Base-by-base conservation (phyloP, 176 grass and related monocot genomes). In the Elaeis guineensis region DNA sequence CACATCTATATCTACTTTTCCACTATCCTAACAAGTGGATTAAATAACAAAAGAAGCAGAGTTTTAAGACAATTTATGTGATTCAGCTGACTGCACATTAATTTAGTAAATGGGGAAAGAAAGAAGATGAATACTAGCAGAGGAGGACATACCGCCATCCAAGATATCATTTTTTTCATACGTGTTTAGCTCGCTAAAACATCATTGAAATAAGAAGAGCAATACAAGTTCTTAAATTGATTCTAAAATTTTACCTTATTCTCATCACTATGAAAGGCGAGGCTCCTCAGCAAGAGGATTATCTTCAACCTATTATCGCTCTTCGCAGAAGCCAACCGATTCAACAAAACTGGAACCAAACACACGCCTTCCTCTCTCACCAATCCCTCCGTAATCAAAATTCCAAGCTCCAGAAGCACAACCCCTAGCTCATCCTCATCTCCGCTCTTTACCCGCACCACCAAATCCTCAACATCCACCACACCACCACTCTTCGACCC, bases 181-280 rank as follows among this genome's bases (percentile, higher is more conserved):
- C 3, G n/a, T 18, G 59, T 16, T 30, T 21, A 39, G 16, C 17
- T 48, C 3, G 9, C 6, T 30, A 19, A 39, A 17, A 62, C 59
- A 44, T 2, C 1, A 44, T 12, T 44, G 35, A 44, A 44, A 14
- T 2, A 12, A 44, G 35, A 44, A 44, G 9, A 44, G 9, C 2
- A 12, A 12, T 12, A 44, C 1, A 44, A 44, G 9, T 12, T 44
- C 35, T 44, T 3, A 12, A 44, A 44, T 44, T 44, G 35, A 44
- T 12, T 44, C 11, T 3, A 44, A 44, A 62, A 23, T 19, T 50
- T 72, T 52, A 90, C 91, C 91, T 95, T 95, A 76, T 71, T 75
- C 22, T 87, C 75, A 3, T 5, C 49, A 22, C 52, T 68, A 67
- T 67, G 62, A 7, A 5, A 66, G 5, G 83, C 65, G 50, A 95